These are phyloP conservation scores for Berberis vulgaris DNA, from an alignment of 164 flowering plant genomes.

Conservation along the genomic window DNA sequence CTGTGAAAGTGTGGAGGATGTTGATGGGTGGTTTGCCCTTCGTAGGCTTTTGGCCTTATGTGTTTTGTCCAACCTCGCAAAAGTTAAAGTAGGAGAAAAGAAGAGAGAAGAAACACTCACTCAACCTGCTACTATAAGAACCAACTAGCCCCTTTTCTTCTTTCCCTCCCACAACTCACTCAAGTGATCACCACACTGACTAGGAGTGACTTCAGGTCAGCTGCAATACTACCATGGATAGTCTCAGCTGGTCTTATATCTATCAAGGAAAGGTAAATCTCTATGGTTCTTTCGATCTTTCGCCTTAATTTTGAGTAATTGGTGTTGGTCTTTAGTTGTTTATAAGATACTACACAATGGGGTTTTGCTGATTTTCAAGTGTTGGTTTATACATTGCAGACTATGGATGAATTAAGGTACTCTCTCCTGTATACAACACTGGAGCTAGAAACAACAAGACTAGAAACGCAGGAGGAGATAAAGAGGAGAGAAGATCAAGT, in stretches of 20 bases:
- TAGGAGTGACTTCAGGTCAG: not conserved
- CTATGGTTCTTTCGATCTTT: not conserved
- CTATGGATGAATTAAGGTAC: conserved; percentile 58
- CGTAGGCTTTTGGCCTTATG: conserved; percentile 13
- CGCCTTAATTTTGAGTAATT: too few relatives aligned
- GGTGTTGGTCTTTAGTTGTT: not conserved
- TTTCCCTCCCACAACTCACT: not conserved
- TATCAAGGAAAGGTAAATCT: conserved; percentile 61
- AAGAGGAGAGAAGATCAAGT: conserved; percentile 61
- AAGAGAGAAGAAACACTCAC: not conserved
- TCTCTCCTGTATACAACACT: conserved; percentile 47
- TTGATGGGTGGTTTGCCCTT: conserved; percentile 6
- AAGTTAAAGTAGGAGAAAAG: conserved; percentile 3
- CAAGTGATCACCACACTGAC: not conserved
- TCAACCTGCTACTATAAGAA: not conserved
- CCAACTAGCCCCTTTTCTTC: too few relatives aligned
- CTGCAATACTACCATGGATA: conserved; percentile 36
- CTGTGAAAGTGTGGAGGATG: not conserved
- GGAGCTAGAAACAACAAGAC: conserved; percentile 69
- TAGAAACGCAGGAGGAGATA: conserved; percentile 65
- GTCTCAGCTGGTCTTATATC: conserved; percentile 42
- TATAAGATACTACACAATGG: not conserved
- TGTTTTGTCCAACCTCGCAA: conserved; percentile 11
- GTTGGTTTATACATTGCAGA: conserved; percentile 25
- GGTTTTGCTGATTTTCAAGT: conserved; percentile 6